Percentiles rank a stretch among this genome's conserved stretches.
Evolutionary conservation across 345 rosid species (phyloP).

Genomic region (Erysimum cheiranthoides): DNA sequence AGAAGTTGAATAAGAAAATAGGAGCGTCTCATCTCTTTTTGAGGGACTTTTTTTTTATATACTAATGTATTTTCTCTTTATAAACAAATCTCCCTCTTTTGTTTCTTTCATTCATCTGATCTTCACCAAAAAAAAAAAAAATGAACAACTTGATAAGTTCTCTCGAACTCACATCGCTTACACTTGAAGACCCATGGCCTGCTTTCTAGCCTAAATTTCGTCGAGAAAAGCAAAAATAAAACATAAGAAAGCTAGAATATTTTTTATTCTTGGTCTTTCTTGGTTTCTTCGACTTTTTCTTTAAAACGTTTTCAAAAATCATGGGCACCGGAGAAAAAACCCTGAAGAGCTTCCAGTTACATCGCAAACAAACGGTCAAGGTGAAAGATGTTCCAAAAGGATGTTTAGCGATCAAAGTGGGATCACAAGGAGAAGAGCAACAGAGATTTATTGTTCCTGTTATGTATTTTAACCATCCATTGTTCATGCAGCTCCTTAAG

Average conservation of each 20-base stretch:
- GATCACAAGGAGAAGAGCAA: conserved; percentile 53
- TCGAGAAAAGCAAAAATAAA: neutral
- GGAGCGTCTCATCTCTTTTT: conserved; percentile 22
- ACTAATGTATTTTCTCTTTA: conserved; percentile 31
- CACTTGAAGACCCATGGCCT: conserved; percentile 58
- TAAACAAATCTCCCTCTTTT: conserved; percentile 32
- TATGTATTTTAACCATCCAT: conserved; percentile 62
- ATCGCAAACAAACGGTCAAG: conserved; percentile 47
- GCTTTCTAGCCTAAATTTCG: conserved; percentile 43
- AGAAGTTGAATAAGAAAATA: conserved; percentile 13
- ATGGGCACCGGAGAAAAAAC: conserved; percentile 46
- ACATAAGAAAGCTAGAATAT: neutral
- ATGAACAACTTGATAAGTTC: conserved; percentile 52
- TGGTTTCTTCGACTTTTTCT: neutral
- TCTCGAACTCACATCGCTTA: conserved; percentile 48
- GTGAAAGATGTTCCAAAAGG: conserved; percentile 62
- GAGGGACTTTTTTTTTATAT: neutral
- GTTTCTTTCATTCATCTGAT: conserved; percentile 42
- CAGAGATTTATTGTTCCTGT: conserved; percentile 64
- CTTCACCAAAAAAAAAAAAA: conserved; percentile 35
- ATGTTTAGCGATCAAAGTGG: conserved; percentile 66
- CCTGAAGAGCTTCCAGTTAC: conserved; percentile 37
- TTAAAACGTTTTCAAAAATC: conserved; percentile 12
- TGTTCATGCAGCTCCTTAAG: conserved; percentile 65
- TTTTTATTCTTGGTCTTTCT: conserved; percentile 19